Evolutionary conservation across 257 asterid genomes (phyloP), one percentile per base, ranked within the genome.

Genomic region (Petunia secreta): DNA sequence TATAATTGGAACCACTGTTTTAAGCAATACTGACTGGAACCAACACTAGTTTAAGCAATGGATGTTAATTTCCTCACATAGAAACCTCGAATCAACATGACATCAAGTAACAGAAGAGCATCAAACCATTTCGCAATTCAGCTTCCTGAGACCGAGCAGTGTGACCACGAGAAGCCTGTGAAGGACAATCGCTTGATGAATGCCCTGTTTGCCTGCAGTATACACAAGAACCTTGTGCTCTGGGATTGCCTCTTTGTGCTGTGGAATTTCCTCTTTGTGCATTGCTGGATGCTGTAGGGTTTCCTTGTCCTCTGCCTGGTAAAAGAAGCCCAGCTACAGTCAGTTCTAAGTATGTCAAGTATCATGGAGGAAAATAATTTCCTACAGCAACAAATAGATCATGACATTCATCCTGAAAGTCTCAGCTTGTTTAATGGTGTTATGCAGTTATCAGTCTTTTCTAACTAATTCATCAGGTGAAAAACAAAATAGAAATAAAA

Each of bases 261-360:
- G 93, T 85, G 78, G 89, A 80, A 86, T 82, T 88, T 88, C 89
- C 85, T 83, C 83, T 94, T 76, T 85, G 97, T 80, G 84, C 87
- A 82, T 83, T 85, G 87, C 84, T 77, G 77, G 88, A 82, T 39
- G 94, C 80, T 79, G 92, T n/a, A 77, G 92, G 76, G 25, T 87
- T 82, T 57, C 91, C 96, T 76, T 83, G 93, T 85, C 92, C 97
- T 86, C 98, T 89, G 76, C 92, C 98, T 94, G 90, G 48, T 52
- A 85, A 84, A 63, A 82, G 52, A 37, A 55, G 62, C 78, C 69
- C 46, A 79, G 39, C 60, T 66, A 82, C 60, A 60, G 58, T 84
- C 52, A 75, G 77, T 65, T 43, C 60, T 48, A 48, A 71, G 10
- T 25, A 71, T 55, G 43, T 16, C 60, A 25, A 71, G 44, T 36